Conservation (phyloP, 208 protist genomes). For the Wallacemonas rigidus region DNA sequence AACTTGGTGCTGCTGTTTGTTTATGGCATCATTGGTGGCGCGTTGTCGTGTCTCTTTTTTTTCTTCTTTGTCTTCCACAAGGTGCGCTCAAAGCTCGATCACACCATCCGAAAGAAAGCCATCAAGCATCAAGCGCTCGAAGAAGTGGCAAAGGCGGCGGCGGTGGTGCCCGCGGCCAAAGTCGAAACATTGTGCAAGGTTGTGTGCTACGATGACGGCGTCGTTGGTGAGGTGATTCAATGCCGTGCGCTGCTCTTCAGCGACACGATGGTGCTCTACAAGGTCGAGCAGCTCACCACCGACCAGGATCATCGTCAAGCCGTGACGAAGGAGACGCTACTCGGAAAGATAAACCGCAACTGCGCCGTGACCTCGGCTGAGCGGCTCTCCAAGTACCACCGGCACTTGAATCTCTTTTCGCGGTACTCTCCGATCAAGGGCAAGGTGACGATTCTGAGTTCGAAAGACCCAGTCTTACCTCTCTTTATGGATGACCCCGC, state of each 20-base stretch:
- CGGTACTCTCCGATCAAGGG: constrained; percentile 69
- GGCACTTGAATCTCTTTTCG: constrained; percentile 54
- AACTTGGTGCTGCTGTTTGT: constrained; percentile 36
- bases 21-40: constrained; percentile 52
- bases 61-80: constrained; percentile 57
- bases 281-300: constrained; percentile 44
- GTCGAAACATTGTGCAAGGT: constrained; percentile 75
- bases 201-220: constrained; percentile 67
- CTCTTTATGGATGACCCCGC: constrained; percentile 69
- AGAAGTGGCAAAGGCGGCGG: constrained; percentile 40
- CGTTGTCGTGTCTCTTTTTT: constrained; percentile 40
- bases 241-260: constrained; percentile 71
- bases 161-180: constrained; percentile 42
- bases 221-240: constrained; percentile 59
- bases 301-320: constrained; percentile 46
- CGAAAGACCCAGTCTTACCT: constrained; percentile 37
- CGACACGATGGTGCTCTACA: constrained; percentile 70
- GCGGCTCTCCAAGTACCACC: constrained; percentile 81
- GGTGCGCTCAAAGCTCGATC: constrained; percentile 25
- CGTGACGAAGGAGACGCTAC: constrained; percentile 54
- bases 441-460: constrained; percentile 56
- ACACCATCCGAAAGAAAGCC: constrained; percentile 47
- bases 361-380: constrained; percentile 40
- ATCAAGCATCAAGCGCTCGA: constrained; percentile 42
- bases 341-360: constrained; percentile 68